Evolutionary conservation across 2,329 filamentous ascomycete genomes (phyloP), one percentile per base, ranked within the genome.

Genomic region (Volutella citrinella): DNA sequence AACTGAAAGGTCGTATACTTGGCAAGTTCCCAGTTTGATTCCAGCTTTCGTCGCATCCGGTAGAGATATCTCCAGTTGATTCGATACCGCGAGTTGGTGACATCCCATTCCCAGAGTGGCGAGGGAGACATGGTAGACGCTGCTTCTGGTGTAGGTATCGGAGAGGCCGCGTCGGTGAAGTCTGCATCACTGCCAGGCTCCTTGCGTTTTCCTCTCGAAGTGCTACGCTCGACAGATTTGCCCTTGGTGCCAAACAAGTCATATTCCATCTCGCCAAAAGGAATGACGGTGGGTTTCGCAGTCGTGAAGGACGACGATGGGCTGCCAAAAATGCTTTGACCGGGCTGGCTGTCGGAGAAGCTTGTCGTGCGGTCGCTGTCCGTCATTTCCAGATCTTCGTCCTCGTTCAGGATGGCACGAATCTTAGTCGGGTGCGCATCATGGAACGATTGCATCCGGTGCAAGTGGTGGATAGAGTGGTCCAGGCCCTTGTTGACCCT

Each of bases 1-100:
- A 98, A 74, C 57, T 94, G 88, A 53, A 97, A 97, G 45, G 90
- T 94, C 4, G 74, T 79, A 57, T 77, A 95, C 38, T 80, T 83
- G 5, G 87, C 90, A 14, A 81, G 74, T 39, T 87, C 80, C 93
- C 93, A 98, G 57, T 98, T 97, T 7, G 83, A 80, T 63, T 98
- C 93, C 11, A 98, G 68, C 15, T 81, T 76, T 36, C 82, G 77
- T 40, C 93, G 82, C 69, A 95, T 87, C 46, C 87, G 87, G 65
- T 95, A 98, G 2, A 98, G 70, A 56, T 93, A 87, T 33, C 89
- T 85, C 90, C 91, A 98, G 60, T 94, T 95, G 29, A 97, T 68
- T 50, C 79, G 84, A 38, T 81, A 73, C 27, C 61, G 60, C 55
- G 55, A 71, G 53, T 53, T 69, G 43, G 49, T 59, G 13, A 54